These are phyloP conservation scores for Seminavis robusta DNA, from an alignment of 108 stramenopile genomes.

Conservation along the genomic window DNA sequence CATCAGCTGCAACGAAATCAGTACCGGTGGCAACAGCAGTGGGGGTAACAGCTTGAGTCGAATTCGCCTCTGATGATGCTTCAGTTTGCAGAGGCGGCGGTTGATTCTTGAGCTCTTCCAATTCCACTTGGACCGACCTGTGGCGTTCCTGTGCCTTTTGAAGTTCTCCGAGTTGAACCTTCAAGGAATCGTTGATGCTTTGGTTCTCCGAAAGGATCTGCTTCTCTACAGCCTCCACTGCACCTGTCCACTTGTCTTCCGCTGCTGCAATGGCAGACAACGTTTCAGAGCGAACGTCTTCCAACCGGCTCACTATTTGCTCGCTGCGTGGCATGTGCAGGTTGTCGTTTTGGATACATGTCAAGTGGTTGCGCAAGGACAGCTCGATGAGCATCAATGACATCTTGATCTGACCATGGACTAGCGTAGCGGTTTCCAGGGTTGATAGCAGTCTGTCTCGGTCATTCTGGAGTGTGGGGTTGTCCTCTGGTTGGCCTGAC, in stretches of 20 bases:
- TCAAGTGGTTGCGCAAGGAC: constrained; percentile 34
- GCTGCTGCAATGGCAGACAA: constrained; percentile 27
- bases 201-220: constrained; percentile 22
- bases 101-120: constrained; percentile 3
- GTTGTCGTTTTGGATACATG: constrained; percentile 23
- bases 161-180: constrained; percentile 1
- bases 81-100: background rate
- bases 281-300: constrained; percentile 19
- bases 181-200: background rate
- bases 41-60: no score
- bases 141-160: constrained; percentile 6
- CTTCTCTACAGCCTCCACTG: constrained; percentile 16
- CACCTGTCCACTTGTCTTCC: no score
- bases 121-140: constrained; percentile 10
- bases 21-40: no score
- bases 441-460: constrained; percentile 28
- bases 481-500: constrained; percentile 9
- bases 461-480: no score
- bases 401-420: constrained; percentile 43
- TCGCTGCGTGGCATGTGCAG: background rate
- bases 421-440: constrained; percentile 30
- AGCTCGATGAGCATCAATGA: constrained; percentile 39
- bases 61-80: background rate
- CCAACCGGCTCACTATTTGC: constrained; percentile 8
- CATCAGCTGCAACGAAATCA: background rate